Base-by-base conservation (phyloP, 1,284 basidiomycete genomes). In the Waitea zeae region DNA sequence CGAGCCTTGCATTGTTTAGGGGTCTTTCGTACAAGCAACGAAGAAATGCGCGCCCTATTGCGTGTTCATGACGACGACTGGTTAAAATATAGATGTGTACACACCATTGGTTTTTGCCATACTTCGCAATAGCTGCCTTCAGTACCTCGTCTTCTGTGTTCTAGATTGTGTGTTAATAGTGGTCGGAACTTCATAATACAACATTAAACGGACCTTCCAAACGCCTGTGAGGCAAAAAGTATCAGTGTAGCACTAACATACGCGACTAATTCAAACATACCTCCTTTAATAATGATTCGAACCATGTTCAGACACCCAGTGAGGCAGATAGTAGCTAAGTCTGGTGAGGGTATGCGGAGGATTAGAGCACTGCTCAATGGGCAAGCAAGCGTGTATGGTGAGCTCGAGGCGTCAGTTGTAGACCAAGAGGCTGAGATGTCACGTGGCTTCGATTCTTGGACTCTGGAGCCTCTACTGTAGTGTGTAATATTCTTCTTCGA, bases 1-100 rank as follows among this genome's bases (percentile, higher is more conserved):
- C 86, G 74, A 3, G 93, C 95, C 58, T 98, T 99, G 64, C 95
- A 98, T 61, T 99, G 95, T 56, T 99, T 99, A 9, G 95, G 92
- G 9, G 95, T 98, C 61, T 99, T 99, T 45, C 95, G 76, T 29
- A 98, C 95, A 34, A 99, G 71, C 18, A 99, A 66, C 27, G 93
- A 98, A 5, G 90, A 96, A 53, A 99, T 98, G 49, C 93, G 88
- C 17, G 95, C 93, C 92, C 92, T 87, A 38, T 36, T 40, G 26
- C 17, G 29, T 27, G 13, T 28, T 40, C 41, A 44, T 33, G 39
- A 36, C 20, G 15, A 20, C 18, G 17, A 15, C 5, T 22, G 3
- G 14, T 34, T 12, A 39, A 12, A 15, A 13, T 7, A 12, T 4
- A 3, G 14, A 27, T 18, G 12, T n/a, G 13, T 19, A 54, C 64